phyloP scores from a whole-genome alignment of 176 grass and related monocot genomes.

The Oryza rufipogon region DNA sequence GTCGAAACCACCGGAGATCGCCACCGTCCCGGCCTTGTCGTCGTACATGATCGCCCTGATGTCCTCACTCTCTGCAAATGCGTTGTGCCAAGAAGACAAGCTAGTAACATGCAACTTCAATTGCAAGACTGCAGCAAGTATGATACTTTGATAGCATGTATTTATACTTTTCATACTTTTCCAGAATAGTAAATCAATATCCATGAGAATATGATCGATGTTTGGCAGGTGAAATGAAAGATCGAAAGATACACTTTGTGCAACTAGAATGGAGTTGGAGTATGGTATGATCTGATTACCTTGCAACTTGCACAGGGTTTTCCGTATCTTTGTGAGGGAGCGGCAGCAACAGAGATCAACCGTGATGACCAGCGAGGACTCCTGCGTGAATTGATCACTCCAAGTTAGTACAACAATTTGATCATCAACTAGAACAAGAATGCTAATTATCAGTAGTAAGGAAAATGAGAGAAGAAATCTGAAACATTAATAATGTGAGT shows the following conservation, averaged over 20 bases:
- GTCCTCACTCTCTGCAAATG: conserved; percentile 44
- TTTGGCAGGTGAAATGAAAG: too few species aligned
- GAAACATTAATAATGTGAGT: too few species aligned
- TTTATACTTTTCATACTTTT: neutral
- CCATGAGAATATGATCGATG: too few species aligned
- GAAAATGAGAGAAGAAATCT: too few species aligned
- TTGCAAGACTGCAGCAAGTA: too few species aligned
- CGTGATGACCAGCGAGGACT: conserved; percentile 43
- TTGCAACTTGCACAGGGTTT: conserved; percentile 56
- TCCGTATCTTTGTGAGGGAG: conserved; percentile 58
- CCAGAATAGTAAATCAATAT: too few species aligned
- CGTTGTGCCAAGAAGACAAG: too few species aligned
- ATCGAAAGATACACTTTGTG: neutral
- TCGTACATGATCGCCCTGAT: conserved; percentile 49
- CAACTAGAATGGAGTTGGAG: neutral
- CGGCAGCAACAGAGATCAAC: conserved; percentile 42
- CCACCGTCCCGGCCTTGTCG: conserved; percentile 49
- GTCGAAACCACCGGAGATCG: conserved; percentile 52
- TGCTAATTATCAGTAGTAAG: too few species aligned
- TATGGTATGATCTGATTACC: conserved; percentile 23
- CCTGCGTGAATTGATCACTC: conserved; percentile 12
- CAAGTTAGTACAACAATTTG: too few species aligned
- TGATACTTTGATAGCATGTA: neutral
- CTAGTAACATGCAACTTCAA: too few species aligned
- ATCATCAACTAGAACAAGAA: too few species aligned